Evolutionary conservation across 148 eudicot species (phyloP).

Genomic region (Silene latifolia): DNA sequence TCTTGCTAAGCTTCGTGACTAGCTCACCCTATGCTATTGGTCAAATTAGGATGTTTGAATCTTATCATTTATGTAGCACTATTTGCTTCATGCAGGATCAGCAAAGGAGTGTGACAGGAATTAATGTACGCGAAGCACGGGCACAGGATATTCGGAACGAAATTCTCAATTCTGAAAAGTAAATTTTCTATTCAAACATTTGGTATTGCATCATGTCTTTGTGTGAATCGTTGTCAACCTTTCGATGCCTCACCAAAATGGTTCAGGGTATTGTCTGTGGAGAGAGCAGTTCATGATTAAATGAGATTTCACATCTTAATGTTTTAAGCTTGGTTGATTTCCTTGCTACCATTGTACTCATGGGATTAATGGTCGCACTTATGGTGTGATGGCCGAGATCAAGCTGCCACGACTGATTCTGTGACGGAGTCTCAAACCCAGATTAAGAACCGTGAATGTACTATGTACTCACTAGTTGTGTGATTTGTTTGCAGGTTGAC

Average conservation of each 20-base stretch:
- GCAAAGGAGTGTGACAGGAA: constrained; percentile 79
- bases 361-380: neutral
- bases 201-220: neutral
- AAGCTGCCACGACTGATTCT: too few species aligned
- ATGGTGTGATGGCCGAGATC: neutral
- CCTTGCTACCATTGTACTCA: neutral
- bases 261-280: neutral
- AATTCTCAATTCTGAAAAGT: constrained; percentile 91
- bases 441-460: neutral
- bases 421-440: too few species aligned
- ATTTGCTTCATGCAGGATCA: constrained; percentile 57
- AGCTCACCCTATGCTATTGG: neutral
- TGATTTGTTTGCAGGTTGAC: constrained; percentile 56
- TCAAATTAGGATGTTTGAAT: neutral
- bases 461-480: neutral
- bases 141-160: constrained; percentile 90
- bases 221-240: neutral
- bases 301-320: neutral
- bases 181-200: constrained; percentile 14
- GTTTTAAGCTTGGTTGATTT: neutral
- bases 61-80: neutral
- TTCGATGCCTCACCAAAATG: neutral
- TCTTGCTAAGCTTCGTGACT: neutral
- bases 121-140: constrained; percentile 84
- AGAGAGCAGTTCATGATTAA: neutral